phyloP scores from a whole-genome alignment of 768 basidiomycete species.

The Naganishia onofrii region DNA sequence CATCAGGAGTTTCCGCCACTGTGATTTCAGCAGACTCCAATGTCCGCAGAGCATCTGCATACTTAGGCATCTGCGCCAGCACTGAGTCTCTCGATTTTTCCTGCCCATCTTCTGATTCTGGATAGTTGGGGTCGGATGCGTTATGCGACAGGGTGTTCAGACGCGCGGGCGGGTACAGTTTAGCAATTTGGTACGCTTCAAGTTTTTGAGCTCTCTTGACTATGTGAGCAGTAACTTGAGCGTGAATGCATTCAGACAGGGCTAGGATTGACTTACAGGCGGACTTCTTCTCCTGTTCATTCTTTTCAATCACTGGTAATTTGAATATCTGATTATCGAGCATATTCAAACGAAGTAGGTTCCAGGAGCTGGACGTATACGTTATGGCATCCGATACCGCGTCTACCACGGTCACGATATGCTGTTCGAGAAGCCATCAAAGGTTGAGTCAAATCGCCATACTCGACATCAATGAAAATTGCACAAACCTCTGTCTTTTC shows the following conservation, averaged over 20 bases:
- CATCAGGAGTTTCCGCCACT: conserved; percentile 21
- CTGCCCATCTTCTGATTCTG: conserved; percentile 38
- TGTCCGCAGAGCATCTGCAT: conserved; percentile 55
- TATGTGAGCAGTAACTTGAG: conserved; percentile 55
- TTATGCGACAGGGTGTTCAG: conserved; percentile 30
- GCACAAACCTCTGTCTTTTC: conserved; percentile 62
- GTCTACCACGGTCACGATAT: conserved; percentile 68
- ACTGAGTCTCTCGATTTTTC: conserved; percentile 53
- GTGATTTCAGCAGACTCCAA: conserved; percentile 1
- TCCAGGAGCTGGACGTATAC: conserved; percentile 70
- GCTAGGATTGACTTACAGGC: conserved; percentile 53
- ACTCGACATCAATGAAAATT: neutral
- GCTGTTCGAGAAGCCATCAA: conserved; percentile 56
- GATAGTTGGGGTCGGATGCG: conserved; percentile 34
- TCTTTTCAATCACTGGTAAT: conserved; percentile 57
- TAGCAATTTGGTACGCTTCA: conserved; percentile 34
- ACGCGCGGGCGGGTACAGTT: conserved; percentile 39
- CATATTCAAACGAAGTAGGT: conserved; percentile 68
- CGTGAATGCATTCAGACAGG: conserved; percentile 21
- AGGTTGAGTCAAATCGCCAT: neutral
- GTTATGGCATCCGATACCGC: conserved; percentile 65
- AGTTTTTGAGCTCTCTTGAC: neutral
- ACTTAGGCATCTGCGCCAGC: conserved; percentile 43
- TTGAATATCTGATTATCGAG: conserved; percentile 74
- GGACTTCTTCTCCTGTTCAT: neutral